phyloP scores from a whole-genome alignment of 2,329 filamentous ascomycete species.

The Epichloe uncinata region DNA sequence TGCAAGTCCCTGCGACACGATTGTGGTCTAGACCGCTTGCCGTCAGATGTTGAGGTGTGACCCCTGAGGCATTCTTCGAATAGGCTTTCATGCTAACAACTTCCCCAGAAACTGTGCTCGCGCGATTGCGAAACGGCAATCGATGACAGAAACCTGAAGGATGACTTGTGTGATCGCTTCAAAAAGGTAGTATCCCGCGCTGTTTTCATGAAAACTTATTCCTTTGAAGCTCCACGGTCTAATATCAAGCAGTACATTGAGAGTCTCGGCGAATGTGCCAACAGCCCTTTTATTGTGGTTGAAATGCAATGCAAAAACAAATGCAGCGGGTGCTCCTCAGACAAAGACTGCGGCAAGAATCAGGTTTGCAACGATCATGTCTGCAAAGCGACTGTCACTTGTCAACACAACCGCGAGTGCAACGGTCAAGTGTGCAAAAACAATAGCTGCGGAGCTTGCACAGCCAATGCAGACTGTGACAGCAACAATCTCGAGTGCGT shows the following conservation, averaged over 20 bases:
- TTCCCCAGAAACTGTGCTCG: slow-evolving; percentile 2
- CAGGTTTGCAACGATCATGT: slow-evolving; percentile 1
- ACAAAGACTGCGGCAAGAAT: slow-evolving; percentile 3
- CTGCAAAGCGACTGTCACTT: slow-evolving; percentile 2
- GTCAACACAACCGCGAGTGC: slow-evolving; percentile 5
- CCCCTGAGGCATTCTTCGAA: neutral
- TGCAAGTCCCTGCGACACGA: slow-evolving; percentile 3
- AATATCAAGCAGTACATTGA: slow-evolving; percentile 1
- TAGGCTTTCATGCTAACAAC: neutral
- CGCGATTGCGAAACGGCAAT: slow-evolving; percentile 4
- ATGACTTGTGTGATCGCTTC: slow-evolving; percentile 2
- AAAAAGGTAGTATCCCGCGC: slow-evolving; percentile 2
- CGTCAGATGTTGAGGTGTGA: slow-evolving; percentile 4
- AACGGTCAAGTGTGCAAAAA: slow-evolving; percentile 4
- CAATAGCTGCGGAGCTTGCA: slow-evolving; percentile 4
- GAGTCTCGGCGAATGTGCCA: slow-evolving; percentile 6
- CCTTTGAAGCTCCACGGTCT: neutral
- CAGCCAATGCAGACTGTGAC: slow-evolving; percentile 2
- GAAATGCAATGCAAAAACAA: slow-evolving; percentile 3
- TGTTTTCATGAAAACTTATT: neutral
- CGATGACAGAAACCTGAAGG: slow-evolving; percentile 1
- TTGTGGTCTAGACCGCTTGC: slow-evolving; percentile 1
- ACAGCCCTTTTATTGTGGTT: neutral
- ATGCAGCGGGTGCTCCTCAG: slow-evolving; percentile 2
- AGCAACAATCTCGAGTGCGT: slow-evolving; percentile 2